Base-by-base conservation (phyloP, 768 basidiomycete genomes). In the Cystoderma amianthinum region DNA sequence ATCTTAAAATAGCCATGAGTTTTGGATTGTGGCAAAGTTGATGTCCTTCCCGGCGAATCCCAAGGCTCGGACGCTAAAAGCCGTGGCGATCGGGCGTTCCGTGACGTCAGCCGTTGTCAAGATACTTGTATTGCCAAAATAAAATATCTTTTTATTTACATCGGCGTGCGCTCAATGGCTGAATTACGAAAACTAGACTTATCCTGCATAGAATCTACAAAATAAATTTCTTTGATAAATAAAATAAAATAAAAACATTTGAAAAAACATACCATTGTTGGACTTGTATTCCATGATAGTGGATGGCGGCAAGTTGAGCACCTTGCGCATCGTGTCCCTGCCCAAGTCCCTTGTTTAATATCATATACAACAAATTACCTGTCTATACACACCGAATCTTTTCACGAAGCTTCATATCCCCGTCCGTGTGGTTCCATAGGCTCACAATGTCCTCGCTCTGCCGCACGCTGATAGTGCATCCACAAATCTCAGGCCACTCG, bases 221-320 rank as follows among this genome's bases (percentile, higher is more conserved):
- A 24, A 10, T 42, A 36, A 42, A 44, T 12, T 24, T 13, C 33
- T 19, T 5, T 40, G 19, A 34, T 16, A 28, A 36, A 37, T 10
- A 22, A 32, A 16, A 17, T 11, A 42, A 22, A n/a, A 12, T 28
- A 7, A 28, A 7, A 7, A n/a, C 7, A 7, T 7, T n/a, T 7
- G 25, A 28, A 28, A 28, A 28, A 15, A 47, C 73, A 32, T 43
- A 85, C 88, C 88, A 46, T 85, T 91, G 61, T 95, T 95, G 7
- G 90, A 85, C 59, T 95, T 94, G 62, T 96, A 97, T 58, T 97
- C 93, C 80, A 95, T 87, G 46, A 82, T 74, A 1, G 91, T 94
- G 15, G 76, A 67, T 1, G 78, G 54, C 10, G 92, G 83, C 12
- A 97, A 70, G 56, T 80, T 76, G 36, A 97, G 72, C 11, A 90